Conservation (phyloP, 441 rosid genomes). For the Cnidoscolus chayamansa region DNA sequence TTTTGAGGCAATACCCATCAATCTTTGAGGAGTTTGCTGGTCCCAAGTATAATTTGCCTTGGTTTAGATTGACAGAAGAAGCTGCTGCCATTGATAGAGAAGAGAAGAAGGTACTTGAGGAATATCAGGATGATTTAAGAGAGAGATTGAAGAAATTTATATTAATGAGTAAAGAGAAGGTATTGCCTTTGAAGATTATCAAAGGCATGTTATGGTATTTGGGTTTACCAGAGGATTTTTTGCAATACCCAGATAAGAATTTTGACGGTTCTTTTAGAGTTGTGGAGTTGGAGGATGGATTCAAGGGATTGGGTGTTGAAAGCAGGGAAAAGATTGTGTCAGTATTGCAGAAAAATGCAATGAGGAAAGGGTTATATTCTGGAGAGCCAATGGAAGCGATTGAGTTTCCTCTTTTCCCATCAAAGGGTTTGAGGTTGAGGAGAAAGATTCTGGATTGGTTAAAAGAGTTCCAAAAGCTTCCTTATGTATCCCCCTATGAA, state of each 20-base stretch:
- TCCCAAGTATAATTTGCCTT: constrained; percentile 68
- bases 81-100: constrained; percentile 56
- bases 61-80: constrained; percentile 76
- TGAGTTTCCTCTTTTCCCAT: constrained; percentile 74
- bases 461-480: constrained; percentile 60
- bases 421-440: constrained; percentile 70
- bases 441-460: constrained; percentile 69
- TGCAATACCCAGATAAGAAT: constrained; percentile 36
- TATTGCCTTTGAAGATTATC: constrained; percentile 64
- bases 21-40: constrained; percentile 75
- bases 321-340: constrained; percentile 38
- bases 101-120: constrained; percentile 46
- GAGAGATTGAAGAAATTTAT: constrained; percentile 59
- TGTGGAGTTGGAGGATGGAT: constrained; percentile 68
- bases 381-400: constrained; percentile 39
- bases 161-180: constrained; percentile 61
- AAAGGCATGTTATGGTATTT: constrained; percentile 80
- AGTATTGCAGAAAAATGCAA: constrained; percentile 55
- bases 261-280: constrained; percentile 48
- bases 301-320: constrained; percentile 55
- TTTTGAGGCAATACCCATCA: constrained; percentile 60
- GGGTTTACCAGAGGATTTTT: constrained; percentile 64
- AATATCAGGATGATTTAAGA: constrained; percentile 45
- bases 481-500: constrained; percentile 73
- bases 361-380: constrained; percentile 39